Evolutionary conservation across 768 basidiomycete species (phyloP).

Genomic region (Lactarius sanguifluus): DNA sequence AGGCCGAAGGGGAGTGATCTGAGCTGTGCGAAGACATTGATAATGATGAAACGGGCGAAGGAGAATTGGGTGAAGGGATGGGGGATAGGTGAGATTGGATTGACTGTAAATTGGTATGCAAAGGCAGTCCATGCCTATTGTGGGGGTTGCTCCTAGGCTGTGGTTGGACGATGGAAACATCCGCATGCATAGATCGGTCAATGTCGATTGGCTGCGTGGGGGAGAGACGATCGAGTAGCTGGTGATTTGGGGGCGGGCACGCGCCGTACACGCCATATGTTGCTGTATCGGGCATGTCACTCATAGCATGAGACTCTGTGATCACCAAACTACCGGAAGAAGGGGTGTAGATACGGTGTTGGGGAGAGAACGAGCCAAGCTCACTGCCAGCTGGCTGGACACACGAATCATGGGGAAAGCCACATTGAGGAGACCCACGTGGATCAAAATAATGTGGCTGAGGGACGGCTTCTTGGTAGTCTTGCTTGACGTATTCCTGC

Average conservation of each 20-base stretch:
- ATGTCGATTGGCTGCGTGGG: slow-evolving; percentile 8
- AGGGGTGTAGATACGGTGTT: slow-evolving; percentile 21
- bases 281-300: slow-evolving; percentile 15
- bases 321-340: slow-evolving; percentile 22
- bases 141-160: slow-evolving; percentile 10
- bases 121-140: slow-evolving; percentile 1
- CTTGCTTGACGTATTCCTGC: slow-evolving; percentile 26
- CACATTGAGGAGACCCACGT: slow-evolving; percentile 26
- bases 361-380: slow-evolving; percentile 14
- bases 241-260: slow-evolving; percentile 26
- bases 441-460: slow-evolving; percentile 25
- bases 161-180: slow-evolving; percentile 19
- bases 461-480: slow-evolving; percentile 16
- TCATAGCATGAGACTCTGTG: slow-evolving; percentile 23
- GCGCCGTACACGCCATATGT: slow-evolving; percentile 21
- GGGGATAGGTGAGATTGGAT: slow-evolving; percentile 11
- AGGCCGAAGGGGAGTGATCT: slow-evolving; percentile 23
- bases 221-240: slow-evolving; percentile 24
- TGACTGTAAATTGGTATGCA: slow-evolving; percentile 3
- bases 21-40: slow-evolving; percentile 29
- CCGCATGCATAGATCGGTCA: slow-evolving; percentile 6
- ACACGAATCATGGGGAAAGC: slow-evolving; percentile 20
- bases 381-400: slow-evolving; percentile 22
- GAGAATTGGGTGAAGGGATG: slow-evolving; percentile 21
- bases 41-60: slow-evolving; percentile 29